Conservation (phyloP, 1,284 basidiomycete genomes). For the Stygiomarasmius scandens region DNA sequence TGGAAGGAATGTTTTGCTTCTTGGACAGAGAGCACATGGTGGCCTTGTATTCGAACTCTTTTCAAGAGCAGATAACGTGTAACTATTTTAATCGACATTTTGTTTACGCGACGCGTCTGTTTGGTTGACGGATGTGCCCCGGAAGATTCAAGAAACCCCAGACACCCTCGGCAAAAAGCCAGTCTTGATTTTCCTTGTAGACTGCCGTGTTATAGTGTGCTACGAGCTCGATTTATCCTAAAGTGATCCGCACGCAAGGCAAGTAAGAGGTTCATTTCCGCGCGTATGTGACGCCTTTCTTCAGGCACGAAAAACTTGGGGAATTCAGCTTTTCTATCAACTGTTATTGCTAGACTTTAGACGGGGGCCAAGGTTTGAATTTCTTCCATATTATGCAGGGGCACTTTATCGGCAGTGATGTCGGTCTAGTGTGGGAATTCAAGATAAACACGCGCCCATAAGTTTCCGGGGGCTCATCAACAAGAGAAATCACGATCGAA, state of each 20-base stretch:
- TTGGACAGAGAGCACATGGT: conserved; percentile 12
- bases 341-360: neutral
- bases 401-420: neutral
- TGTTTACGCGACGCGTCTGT: conserved; percentile 46
- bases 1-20: conserved; percentile 20
- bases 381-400: too few species aligned
- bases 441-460: conserved; percentile 45
- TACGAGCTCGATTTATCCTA: neutral
- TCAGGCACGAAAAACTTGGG: too few species aligned
- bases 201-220: neutral
- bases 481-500: conserved; percentile 15
- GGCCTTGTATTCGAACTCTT: conserved; percentile 11
- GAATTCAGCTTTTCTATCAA: neutral
- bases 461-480: conserved; percentile 33
- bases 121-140: conserved; percentile 33
- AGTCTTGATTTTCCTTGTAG: too few species aligned
- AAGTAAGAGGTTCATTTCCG: too few species aligned
- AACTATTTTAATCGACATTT: conserved; percentile 10
- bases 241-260: neutral
- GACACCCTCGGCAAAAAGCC: conserved; percentile 31
- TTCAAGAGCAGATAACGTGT: conserved; percentile 9
- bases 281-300: too few species aligned
- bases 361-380: too few species aligned
- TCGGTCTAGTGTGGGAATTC: conserved; percentile 21
- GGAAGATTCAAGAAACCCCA: conserved; percentile 31